phyloP scores from a whole-genome alignment of 1,284 basidiomycete genomes.

The Trichosporon sp. region DNA sequence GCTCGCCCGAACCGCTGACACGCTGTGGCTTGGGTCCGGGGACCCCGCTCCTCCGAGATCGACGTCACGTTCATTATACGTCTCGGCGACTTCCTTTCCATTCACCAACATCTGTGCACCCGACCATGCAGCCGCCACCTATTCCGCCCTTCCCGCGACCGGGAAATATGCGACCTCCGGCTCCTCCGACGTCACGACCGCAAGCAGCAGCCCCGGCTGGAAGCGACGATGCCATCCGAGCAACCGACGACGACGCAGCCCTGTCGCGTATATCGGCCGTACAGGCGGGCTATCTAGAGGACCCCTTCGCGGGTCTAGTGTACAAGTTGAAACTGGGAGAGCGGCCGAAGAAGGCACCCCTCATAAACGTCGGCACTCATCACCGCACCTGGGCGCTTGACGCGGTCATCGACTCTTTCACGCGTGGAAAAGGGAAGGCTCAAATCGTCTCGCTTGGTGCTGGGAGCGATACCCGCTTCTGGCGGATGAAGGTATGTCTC shows the following conservation, averaged over 20 bases:
- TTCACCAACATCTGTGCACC: neutral
- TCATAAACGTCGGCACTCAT: conserved; percentile 94
- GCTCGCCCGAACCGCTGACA: neutral
- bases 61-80: neutral
- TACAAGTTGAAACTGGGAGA: conserved; percentile 45
- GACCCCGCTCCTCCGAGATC: neutral
- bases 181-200: neutral
- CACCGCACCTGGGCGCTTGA: conserved; percentile 79
- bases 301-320: conserved; percentile 61
- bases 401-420: conserved; percentile 65
- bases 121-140: neutral
- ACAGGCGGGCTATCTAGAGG: conserved; percentile 65
- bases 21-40: neutral
- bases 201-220: neutral
- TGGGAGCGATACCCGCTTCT: conserved; percentile 88
- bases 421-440: conserved; percentile 49
- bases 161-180: neutral
- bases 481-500: conserved; percentile 71
- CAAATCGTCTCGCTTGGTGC: conserved; percentile 88
- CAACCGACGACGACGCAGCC: conserved; percentile 70
- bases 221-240: conserved; percentile 59
- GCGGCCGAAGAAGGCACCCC: conserved; percentile 54
- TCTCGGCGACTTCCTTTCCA: neutral
- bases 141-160: neutral
- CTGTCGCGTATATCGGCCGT: conserved; percentile 56